A percentile compares a stretch with the other conserved stretches of the same genome.
These are phyloP conservation scores for Kwoniella botswanensis DNA, from an alignment of 768 basidiomycete genomes.

Conservation along the genomic window DNA sequence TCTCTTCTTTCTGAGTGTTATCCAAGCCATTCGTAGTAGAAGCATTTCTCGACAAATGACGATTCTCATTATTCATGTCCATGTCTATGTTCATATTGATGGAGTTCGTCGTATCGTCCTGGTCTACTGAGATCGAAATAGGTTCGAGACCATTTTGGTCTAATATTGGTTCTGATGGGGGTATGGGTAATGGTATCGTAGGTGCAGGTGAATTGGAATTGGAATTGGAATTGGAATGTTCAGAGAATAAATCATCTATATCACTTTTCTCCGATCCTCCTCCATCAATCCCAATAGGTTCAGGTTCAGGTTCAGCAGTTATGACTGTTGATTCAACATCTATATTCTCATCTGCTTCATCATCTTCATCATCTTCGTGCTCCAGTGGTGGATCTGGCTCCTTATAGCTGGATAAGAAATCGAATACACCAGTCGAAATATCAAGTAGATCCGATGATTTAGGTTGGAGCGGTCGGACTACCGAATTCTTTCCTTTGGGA, in stretches of 20 bases:
- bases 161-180: no score
- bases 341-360: constrained; percentile 21
- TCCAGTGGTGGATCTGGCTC: constrained; percentile 17
- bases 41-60: constrained; percentile 5
- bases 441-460: constrained; percentile 21
- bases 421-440: constrained; percentile 17
- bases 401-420: constrained; percentile 26
- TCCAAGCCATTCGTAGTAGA: not conserved
- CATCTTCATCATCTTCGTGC: constrained; percentile 19
- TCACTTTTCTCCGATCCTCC: constrained; percentile 1
- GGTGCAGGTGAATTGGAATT: not conserved
- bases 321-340: constrained; percentile 20
- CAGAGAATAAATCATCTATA: constrained; percentile 34
- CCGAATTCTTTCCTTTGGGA: not conserved
- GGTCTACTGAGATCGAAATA: not conserved
- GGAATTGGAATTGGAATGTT: constrained; percentile 21
- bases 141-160: not conserved
- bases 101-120: not conserved
- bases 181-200: not conserved
- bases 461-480: not conserved
- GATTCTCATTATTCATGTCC: not conserved
- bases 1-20: constrained; percentile 1
- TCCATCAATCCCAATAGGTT: constrained; percentile 2
- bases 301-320: constrained; percentile 6
- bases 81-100: not conserved